phyloP scores from a whole-genome alignment of 1,139 yeast genomes.

The Yamadazyma membranifaciens region DNA sequence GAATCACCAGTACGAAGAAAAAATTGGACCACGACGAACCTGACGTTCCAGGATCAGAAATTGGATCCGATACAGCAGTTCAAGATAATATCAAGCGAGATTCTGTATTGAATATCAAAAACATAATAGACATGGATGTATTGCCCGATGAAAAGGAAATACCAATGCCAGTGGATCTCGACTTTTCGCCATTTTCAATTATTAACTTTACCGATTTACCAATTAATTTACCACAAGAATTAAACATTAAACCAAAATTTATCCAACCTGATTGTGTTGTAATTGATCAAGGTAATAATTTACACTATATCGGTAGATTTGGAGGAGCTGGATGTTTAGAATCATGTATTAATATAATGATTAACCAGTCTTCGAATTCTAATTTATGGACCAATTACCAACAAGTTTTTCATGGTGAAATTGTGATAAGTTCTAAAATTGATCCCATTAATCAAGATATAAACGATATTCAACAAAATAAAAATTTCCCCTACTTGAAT shows the following conservation, averaged over 20 bases:
- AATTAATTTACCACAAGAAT: background rate
- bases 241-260: slow-evolving; percentile 2
- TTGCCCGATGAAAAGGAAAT: too few species aligned
- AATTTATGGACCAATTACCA: slow-evolving; percentile 7
- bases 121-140: too few species aligned
- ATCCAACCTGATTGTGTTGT: slow-evolving; percentile 13
- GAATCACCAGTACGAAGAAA: slow-evolving; percentile 1
- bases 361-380: slow-evolving; percentile 6
- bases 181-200: slow-evolving; percentile 1
- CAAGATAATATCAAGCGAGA: too few species aligned
- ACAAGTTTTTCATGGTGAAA: slow-evolving; percentile 9
- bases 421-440: slow-evolving; percentile 11
- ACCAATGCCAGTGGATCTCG: background rate
- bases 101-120: too few species aligned
- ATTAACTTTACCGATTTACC: background rate
- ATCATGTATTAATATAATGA: slow-evolving; percentile 9
- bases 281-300: slow-evolving; percentile 14
- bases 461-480: background rate
- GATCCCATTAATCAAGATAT: slow-evolving; percentile 3
- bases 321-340: slow-evolving; percentile 16
- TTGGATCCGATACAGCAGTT: too few species aligned
- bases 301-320: slow-evolving; percentile 16
- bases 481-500: slow-evolving; percentile 7
- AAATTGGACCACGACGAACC: background rate
- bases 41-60: too few species aligned